phyloP scores from a whole-genome alignment of 1,284 basidiomycete genomes.

The Ganoderma lucidum region DNA sequence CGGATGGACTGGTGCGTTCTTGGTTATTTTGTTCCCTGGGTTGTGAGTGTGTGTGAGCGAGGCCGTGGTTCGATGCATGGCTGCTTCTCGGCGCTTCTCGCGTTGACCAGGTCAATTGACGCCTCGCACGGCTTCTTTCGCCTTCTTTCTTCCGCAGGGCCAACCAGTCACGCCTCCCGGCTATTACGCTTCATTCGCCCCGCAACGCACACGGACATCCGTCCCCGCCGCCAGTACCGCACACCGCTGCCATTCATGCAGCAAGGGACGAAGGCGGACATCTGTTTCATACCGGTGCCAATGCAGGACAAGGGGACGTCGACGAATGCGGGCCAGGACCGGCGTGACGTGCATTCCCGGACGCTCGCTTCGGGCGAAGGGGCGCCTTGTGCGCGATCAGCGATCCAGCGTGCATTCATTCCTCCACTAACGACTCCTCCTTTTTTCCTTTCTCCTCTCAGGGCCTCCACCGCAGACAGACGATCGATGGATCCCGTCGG shows the following conservation, averaged over 20 bases:
- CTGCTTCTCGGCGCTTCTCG: slow-evolving; percentile 33
- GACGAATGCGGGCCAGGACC: background rate
- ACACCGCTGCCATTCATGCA: background rate
- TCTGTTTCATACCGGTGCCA: background rate
- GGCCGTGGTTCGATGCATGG: slow-evolving; percentile 24
- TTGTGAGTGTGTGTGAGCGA: slow-evolving; percentile 28
- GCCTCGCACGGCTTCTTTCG: slow-evolving; percentile 19
- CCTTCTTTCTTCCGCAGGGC: slow-evolving; percentile 12
- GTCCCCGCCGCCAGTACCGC: slow-evolving; percentile 5
- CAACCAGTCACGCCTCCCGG: slow-evolving; percentile 6
- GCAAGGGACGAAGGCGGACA: background rate
- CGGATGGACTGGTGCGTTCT: slow-evolving; percentile 1
- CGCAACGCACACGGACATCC: slow-evolving; percentile 9
- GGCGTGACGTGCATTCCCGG: slow-evolving; percentile 13
- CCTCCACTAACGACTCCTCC: slow-evolving; percentile 6
- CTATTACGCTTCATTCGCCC: slow-evolving; percentile 15
- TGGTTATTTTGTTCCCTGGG: slow-evolving; percentile 13
- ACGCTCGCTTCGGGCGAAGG: slow-evolving; percentile 13
- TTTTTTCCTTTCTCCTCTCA: slow-evolving; percentile 2
- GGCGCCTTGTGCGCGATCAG: slow-evolving; percentile 15
- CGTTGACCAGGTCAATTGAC: slow-evolving; percentile 25
- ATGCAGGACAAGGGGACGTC: background rate
- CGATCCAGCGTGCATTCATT: slow-evolving; percentile 19
- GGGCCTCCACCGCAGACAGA: background rate
- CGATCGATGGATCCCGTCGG: slow-evolving; percentile 7